Percentiles rank a stretch among this genome's conserved stretches.
Evolutionary conservation across 2,329 filamentous ascomycete genomes (phyloP).

Genomic region (Neofusicoccum laricinum): DNA sequence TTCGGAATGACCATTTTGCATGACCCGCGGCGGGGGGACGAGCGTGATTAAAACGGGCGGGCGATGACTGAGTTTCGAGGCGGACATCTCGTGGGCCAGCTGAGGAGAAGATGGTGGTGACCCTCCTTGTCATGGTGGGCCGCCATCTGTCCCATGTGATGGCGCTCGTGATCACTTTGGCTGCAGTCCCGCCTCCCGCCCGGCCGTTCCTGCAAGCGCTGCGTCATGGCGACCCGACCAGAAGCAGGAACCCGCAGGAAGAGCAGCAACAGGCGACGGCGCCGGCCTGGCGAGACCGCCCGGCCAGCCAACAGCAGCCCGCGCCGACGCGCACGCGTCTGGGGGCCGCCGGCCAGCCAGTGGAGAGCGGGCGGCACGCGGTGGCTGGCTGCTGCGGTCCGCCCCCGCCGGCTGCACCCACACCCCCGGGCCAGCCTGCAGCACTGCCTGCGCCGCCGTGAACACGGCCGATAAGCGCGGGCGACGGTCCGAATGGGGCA

Average conservation of each 20-base stretch:
- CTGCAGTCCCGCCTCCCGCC: conserved; percentile 6
- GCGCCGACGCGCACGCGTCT: background rate
- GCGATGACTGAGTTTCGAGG: conserved; percentile 12
- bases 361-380: background rate
- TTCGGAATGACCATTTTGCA: conserved; percentile 13
- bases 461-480: background rate
- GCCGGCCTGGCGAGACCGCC: background rate
- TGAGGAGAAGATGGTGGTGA: conserved; percentile 11
- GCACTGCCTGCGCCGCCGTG: too few relatives aligned
- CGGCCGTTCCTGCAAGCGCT: conserved; percentile 13
- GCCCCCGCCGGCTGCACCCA: background rate
- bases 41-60: background rate
- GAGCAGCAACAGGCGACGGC: background rate
- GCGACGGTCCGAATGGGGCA: background rate
- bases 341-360: background rate
- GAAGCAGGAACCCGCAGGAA: conserved; percentile 14
- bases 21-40: background rate
- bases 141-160: conserved; percentile 9
- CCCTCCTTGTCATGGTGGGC: conserved; percentile 5
- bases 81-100: conserved; percentile 7
- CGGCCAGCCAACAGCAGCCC: background rate
- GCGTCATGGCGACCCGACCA: conserved; percentile 6
- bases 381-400: conserved; percentile 14
- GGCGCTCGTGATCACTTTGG: conserved; percentile 8
- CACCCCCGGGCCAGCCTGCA: background rate